Base-by-base conservation (phyloP, 768 basidiomycete genomes). In the Solioccasus polychromus region DNA sequence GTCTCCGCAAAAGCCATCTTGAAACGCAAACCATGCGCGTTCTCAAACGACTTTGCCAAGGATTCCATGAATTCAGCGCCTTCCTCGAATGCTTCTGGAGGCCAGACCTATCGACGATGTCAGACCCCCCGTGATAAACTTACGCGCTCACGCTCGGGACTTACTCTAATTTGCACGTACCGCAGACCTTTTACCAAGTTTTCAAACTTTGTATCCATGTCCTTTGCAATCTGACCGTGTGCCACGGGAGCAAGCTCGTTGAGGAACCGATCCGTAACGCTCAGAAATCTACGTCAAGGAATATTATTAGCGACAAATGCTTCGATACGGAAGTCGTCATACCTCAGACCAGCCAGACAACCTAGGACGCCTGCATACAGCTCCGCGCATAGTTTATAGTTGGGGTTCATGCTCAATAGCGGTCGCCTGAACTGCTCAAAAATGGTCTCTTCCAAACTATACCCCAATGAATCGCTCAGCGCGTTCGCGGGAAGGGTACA, bases 221-320 rank as follows among this genome's bases (percentile, higher is more conserved):
- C 93, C 58, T 89, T 92, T 0, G 82, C 74, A 5, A 91, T 80
- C 45, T 88, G 85, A 1, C 82, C 84, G n/a, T 76, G 74, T 14
- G 82, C 77, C 8, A 92, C 74, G 23, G 88, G 88, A 5, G 71
- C 73, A 26, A 97, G 72, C 56, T 94, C 93, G 2, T 76, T 75
- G 40, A 93, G 67, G 63, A 94, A 97, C 0, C 91, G 81, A 67
- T 96, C 92, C 4, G 90, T 92, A n/a, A 97, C 89, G 47, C 85
- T 93, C 53, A 87, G 74, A 55, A 97, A 97, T 42, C 92, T 91
- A 45, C 7, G 15, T 31, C 36, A 19, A 28, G 8, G 10, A 17
- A 42, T 8, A 17, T 31, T 17, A 17, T 32, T 15, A 41, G 14
- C 6, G 31, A 45, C 17, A 7, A 37, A 30, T 2, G 18, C 3